Evolutionary conservation across 148 eudicot genomes (phyloP).

Genomic region (Salicornia ramosissima): DNA sequence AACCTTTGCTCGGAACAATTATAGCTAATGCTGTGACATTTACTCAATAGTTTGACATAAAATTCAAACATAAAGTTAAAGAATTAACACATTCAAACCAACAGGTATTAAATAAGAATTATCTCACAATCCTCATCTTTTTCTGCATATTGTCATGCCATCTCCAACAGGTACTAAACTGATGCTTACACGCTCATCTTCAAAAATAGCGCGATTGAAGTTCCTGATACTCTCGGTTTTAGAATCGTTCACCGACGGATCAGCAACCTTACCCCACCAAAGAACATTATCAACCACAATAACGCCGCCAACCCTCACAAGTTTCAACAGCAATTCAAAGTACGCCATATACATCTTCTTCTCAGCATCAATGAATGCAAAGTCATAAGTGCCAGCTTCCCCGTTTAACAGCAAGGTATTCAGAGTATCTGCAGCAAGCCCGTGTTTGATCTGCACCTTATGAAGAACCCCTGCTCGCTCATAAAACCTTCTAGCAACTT

Average conservation of each 20-base stretch:
- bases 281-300: constrained; percentile 91
- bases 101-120: too few species aligned
- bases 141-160: constrained; percentile 96
- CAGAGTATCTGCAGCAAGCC: constrained; percentile 65
- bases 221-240: constrained; percentile 58
- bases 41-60: too few species aligned
- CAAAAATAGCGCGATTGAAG: constrained; percentile 58
- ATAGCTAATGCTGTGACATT: too few species aligned
- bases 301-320: constrained; percentile 86
- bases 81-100: too few species aligned
- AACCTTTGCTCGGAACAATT: too few species aligned
- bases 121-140: too few species aligned
- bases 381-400: constrained; percentile 84
- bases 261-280: constrained; percentile 93
- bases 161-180: constrained; percentile 98
- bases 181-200: constrained; percentile 69
- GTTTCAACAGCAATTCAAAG: constrained; percentile 72
- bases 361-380: constrained; percentile 95
- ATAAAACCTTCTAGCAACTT: constrained; percentile 76
- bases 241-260: constrained; percentile 73
- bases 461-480: constrained; percentile 82
- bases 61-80: too few species aligned
- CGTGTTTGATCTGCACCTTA: constrained; percentile 73
- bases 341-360: constrained; percentile 80
- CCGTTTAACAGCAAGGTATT: constrained; percentile 64